phyloP scores from a whole-genome alignment of 2,329 filamentous ascomycete genomes.

The Fusarium graminum region DNA sequence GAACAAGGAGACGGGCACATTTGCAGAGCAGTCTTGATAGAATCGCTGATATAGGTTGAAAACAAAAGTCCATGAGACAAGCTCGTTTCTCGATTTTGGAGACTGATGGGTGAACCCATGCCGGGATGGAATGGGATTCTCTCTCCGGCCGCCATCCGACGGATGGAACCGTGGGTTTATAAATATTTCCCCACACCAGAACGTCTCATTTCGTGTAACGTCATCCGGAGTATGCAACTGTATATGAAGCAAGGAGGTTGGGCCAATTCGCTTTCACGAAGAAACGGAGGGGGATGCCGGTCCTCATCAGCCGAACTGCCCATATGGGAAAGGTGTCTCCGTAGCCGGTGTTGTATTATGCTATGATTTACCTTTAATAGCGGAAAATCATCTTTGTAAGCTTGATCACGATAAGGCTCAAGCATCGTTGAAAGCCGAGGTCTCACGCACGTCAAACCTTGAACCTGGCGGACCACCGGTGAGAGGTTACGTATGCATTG shows the following conservation, averaged over 20 bases:
- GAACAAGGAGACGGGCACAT: neutral
- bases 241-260: constrained; percentile 24
- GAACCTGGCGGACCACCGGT: constrained; percentile 14
- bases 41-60: constrained; percentile 3
- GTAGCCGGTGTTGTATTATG: neutral
- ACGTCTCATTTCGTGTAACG: constrained; percentile 37
- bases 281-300: constrained; percentile 8
- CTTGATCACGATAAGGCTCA: constrained; percentile 1
- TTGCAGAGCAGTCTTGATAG: neutral
- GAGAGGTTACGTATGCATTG: constrained; percentile 20
- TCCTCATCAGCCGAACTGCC: constrained; percentile 6
- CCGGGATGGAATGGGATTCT: constrained; percentile 8
- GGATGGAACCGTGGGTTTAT: constrained; percentile 28
- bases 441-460: constrained; percentile 6
- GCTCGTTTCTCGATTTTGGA: constrained; percentile 18
- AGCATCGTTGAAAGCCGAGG: constrained; percentile 2
- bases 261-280: constrained; percentile 16
- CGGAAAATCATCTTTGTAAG: constrained; percentile 4
- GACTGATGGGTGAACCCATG: constrained; percentile 20
- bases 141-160: constrained; percentile 29
- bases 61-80: constrained; percentile 16
- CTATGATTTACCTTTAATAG: constrained; percentile 25
- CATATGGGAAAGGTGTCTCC: constrained; percentile 8
- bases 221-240: constrained; percentile 26
- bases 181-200: constrained; percentile 34